phyloP scores from a whole-genome alignment of 2,329 filamentous ascomycete genomes.

The Elsinoe arachidis region DNA sequence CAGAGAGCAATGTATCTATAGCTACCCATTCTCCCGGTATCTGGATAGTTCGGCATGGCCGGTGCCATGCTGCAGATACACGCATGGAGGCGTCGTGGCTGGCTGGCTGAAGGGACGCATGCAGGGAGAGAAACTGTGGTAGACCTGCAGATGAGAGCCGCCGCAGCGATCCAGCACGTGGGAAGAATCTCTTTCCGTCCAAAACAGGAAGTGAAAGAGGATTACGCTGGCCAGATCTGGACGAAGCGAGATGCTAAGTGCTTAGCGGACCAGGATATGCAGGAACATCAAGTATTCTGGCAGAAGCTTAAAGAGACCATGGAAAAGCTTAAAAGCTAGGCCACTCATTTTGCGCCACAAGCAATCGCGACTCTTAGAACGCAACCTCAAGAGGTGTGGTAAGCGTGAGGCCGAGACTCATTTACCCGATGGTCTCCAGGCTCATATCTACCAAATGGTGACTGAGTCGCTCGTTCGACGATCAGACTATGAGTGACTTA shows the following conservation, averaged over 20 bases:
- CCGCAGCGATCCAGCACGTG: neutral
- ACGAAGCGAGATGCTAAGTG: neutral
- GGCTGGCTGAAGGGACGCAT: neutral
- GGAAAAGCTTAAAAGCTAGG: neutral
- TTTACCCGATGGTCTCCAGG: too few relatives aligned
- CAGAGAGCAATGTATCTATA: neutral
- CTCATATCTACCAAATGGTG: too few relatives aligned
- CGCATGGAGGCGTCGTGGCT: neutral
- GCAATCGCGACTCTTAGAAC: neutral
- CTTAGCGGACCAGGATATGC: neutral
- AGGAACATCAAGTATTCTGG: neutral
- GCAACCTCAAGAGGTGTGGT: too few relatives aligned
- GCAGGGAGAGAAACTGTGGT: neutral
- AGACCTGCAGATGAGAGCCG: neutral
- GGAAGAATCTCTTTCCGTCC: neutral
- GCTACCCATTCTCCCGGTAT: neutral
- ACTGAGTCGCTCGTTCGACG: too few relatives aligned
- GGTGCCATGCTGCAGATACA: neutral
- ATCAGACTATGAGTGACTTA: too few relatives aligned
- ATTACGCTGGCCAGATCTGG: neutral
- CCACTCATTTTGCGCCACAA: neutral
- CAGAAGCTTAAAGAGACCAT: neutral
- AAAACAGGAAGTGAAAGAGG: neutral
- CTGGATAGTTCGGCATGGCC: neutral
- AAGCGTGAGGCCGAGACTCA: too few relatives aligned